Evolutionary conservation across 805 yeast genomes (phyloP), one percentile per base, ranked within the genome.

Genomic region (Candida sakaeoensis): DNA sequence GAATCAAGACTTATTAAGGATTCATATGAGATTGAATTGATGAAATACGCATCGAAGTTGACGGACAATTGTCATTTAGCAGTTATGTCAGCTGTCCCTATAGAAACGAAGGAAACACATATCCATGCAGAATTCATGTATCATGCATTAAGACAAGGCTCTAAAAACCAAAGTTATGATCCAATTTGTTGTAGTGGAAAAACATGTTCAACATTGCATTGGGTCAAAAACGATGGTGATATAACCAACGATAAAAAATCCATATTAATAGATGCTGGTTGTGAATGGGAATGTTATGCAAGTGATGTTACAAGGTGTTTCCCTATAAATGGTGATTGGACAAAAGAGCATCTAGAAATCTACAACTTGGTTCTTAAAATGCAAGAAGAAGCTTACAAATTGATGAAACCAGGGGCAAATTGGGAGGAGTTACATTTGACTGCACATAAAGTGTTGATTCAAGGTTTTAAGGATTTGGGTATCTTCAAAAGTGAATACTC

Each of bases 111-210:
- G 46, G 99, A 91, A 63, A 80, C 89, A 5, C 98, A 91, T 58
- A 79, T 91, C 33, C 96, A 93, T 55, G 99, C 98, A 2, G 98
- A 93, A 58, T 91, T 93, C 59, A 75, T 85, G 36, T 91, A 91
- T 60, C 98, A 91, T 60, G 85, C 96, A 2, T 74, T 88, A 44
- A 80, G 98, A 52, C 96, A 91, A 62, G 98, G 98, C 8, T 83
- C 96, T 8, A 90, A 89, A 61, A 65, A 77, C 52, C 87, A 82
- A 61, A 82, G 95, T 12, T 91, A 91, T 56, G 97, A 91, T 56
- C 97, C 98, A 14, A 89, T 91, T 41, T 91, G 98, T 59, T 90
- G 99, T 54, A 76, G 95, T 2, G 99, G 98, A 0, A 82, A 95
- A 23, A 80, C 82, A 48, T 86, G 96, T 59, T 87, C 95, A 12